Conservation (phyloP, 768 basidiomycete genomes). For the Mycena rebaudengoi region DNA sequence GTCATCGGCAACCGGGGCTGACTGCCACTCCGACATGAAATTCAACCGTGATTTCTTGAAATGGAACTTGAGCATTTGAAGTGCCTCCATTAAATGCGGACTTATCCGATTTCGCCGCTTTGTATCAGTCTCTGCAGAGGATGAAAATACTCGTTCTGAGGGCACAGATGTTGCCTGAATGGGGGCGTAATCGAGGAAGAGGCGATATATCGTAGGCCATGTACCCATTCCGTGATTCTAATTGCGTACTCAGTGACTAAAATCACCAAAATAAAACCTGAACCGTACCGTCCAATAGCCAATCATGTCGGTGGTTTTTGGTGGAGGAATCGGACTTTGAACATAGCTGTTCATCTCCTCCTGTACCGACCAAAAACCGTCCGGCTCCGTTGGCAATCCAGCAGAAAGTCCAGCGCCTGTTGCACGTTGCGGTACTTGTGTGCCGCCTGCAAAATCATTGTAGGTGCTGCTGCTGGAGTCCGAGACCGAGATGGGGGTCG, state of each 20-base stretch:
- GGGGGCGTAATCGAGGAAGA: constrained; percentile 7
- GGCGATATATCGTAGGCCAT: constrained; percentile 4
- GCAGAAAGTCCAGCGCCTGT: constrained; percentile 10
- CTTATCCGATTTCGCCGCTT: constrained; percentile 1
- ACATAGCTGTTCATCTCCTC: constrained; percentile 7
- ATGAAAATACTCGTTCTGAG: constrained; percentile 8
- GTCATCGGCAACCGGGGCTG: too few relatives aligned
- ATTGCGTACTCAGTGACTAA: constrained; percentile 1
- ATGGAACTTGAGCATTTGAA: constrained; percentile 7
- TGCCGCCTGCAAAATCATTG: constrained; percentile 11
- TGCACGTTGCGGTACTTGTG: constrained; percentile 10
- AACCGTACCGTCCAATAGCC: neutral
- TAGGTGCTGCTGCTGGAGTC: constrained; percentile 8
- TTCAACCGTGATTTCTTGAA: constrained; percentile 3
- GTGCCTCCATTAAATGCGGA: constrained; percentile 3
- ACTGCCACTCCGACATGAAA: too few relatives aligned
- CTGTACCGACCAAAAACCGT: constrained; percentile 4
- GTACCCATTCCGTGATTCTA: constrained; percentile 6
- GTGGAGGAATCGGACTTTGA: constrained; percentile 10
- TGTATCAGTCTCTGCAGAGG: constrained; percentile 8
- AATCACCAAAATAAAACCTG: constrained; percentile 1
- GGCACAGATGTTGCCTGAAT: constrained; percentile 11
- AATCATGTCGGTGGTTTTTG: constrained; percentile 1
- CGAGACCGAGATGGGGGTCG: constrained; percentile 6
- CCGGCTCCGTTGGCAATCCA: constrained; percentile 5